Evolutionary conservation across 1,284 basidiomycete genomes (phyloP).

Genomic region (Takashimella tepidaria): DNA sequence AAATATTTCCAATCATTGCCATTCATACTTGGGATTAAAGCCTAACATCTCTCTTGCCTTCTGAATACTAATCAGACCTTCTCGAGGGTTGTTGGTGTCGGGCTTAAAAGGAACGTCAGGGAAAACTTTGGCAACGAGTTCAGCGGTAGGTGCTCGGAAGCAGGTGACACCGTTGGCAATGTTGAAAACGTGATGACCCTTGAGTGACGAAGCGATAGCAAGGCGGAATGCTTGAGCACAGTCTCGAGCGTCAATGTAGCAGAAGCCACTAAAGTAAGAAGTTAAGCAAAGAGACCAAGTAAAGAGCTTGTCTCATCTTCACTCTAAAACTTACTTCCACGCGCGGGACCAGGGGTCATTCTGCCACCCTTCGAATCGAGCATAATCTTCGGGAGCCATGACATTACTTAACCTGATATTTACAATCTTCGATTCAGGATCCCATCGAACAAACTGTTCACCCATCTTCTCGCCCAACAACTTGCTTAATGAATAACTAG

Average conservation of each 20-base stretch:
- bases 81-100: slow-evolving; percentile 26
- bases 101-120: slow-evolving; percentile 33
- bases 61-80: slow-evolving; percentile 39
- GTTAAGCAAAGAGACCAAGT: too few species aligned
- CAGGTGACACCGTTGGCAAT: slow-evolving; percentile 47
- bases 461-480: slow-evolving; percentile 46
- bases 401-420: slow-evolving; percentile 46
- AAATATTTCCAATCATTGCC: too few species aligned
- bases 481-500: slow-evolving; percentile 45
- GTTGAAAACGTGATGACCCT: slow-evolving; percentile 46
- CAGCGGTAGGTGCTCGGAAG: slow-evolving; percentile 34
- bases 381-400: slow-evolving; percentile 45
- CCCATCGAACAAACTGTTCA: slow-evolving; percentile 46
- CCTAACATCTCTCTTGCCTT: slow-evolving; percentile 46
- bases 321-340: slow-evolving; percentile 45
- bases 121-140: slow-evolving; percentile 45
- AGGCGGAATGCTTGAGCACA: slow-evolving; percentile 46
- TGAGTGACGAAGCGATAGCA: slow-evolving; percentile 35
- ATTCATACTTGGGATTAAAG: slow-evolving; percentile 38
- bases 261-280: slow-evolving; percentile 24
- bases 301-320: too few species aligned
- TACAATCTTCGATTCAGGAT: slow-evolving; percentile 43
- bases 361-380: slow-evolving; percentile 44
- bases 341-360: slow-evolving; percentile 38
- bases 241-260: slow-evolving; percentile 43